Conservation (phyloP, 2,329 filamentous ascomycete genomes). For the Pseudogymnoascus sp. region DNA sequence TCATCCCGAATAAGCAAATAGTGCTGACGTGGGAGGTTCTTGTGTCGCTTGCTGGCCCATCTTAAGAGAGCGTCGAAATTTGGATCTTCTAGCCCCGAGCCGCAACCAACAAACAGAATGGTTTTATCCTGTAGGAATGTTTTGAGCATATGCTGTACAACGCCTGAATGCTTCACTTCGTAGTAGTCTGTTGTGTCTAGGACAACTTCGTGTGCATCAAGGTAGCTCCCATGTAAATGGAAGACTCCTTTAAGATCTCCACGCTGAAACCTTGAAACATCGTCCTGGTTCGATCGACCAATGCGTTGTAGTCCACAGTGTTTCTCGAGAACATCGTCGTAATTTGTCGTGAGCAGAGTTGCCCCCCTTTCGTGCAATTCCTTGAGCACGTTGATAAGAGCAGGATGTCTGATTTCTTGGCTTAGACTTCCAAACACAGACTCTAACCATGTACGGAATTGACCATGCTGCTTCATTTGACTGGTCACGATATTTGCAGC, state of each 20-base stretch:
- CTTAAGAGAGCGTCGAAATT: conserved; percentile 9
- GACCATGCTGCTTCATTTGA: background rate
- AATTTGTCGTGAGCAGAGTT: conserved; percentile 8
- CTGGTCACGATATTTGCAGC: conserved; percentile 7
- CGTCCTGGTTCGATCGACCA: background rate
- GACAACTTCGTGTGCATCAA: conserved; percentile 4
- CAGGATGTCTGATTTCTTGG: background rate
- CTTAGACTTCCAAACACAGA: background rate
- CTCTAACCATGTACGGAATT: background rate
- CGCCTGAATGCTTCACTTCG: background rate
- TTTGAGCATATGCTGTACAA: conserved; percentile 5
- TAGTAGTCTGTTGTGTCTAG: conserved; percentile 9
- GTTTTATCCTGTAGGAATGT: background rate
- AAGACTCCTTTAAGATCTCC: conserved; percentile 7
- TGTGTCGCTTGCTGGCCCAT: conserved; percentile 1
- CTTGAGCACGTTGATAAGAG: background rate
- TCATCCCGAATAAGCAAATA: conserved; percentile 7
- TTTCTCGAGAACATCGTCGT: conserved; percentile 10
- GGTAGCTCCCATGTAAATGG: conserved; percentile 10
- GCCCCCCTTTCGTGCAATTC: conserved; percentile 3
- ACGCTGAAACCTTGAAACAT: conserved; percentile 3
- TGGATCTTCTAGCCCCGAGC: conserved; percentile 9
- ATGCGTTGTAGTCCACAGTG: background rate
- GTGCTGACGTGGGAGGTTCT: background rate
- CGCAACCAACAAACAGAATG: conserved; percentile 10